Conservation (phyloP, 148 eudicot species). For the Selenicereus undatus region DNA sequence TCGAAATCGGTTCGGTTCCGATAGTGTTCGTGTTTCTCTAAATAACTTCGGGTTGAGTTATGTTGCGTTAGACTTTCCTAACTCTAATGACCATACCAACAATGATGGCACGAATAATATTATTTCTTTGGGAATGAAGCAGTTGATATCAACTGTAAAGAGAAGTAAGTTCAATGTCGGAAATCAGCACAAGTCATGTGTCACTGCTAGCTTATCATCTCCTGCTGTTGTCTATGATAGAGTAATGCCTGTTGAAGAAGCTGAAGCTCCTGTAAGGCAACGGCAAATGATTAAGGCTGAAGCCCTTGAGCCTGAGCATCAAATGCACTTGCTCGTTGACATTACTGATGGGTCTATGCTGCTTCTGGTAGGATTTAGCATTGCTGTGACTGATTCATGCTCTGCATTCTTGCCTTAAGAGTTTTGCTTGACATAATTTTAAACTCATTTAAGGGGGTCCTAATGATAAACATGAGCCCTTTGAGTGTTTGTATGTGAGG, state of each 20-base stretch:
- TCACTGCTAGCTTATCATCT: slow-evolving; percentile 50
- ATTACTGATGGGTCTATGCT: slow-evolving; percentile 92
- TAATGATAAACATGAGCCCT: neutral
- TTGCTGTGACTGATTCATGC: neutral
- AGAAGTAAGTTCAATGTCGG: slow-evolving; percentile 21
- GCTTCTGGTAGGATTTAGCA: slow-evolving; percentile 56
- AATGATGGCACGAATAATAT: slow-evolving; percentile 28
- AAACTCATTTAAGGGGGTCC: neutral
- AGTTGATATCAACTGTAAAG: slow-evolving; percentile 38
- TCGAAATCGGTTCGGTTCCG: too few relatives aligned
- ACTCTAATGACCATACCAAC: slow-evolving; percentile 23
- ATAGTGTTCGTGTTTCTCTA: too few relatives aligned
- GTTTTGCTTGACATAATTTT: neutral
- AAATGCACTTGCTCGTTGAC: slow-evolving; percentile 55
- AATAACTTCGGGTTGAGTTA: too few relatives aligned
- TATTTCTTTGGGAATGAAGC: slow-evolving; percentile 33
- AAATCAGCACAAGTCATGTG: slow-evolving; percentile 39
- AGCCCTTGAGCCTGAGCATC: slow-evolving; percentile 87
- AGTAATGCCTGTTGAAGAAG: slow-evolving; percentile 80
- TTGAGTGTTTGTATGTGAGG: too few relatives aligned
- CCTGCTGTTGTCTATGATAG: slow-evolving; percentile 36
- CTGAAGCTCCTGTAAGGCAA: slow-evolving; percentile 88
- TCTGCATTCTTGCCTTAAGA: slow-evolving; percentile 7
- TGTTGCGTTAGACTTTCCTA: too few relatives aligned
- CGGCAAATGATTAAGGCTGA: slow-evolving; percentile 93